A percentile compares a stretch with the other conserved stretches of the same genome.
phyloP scores from a whole-genome alignment of 345 rosid genomes.

The Punica granatum region DNA sequence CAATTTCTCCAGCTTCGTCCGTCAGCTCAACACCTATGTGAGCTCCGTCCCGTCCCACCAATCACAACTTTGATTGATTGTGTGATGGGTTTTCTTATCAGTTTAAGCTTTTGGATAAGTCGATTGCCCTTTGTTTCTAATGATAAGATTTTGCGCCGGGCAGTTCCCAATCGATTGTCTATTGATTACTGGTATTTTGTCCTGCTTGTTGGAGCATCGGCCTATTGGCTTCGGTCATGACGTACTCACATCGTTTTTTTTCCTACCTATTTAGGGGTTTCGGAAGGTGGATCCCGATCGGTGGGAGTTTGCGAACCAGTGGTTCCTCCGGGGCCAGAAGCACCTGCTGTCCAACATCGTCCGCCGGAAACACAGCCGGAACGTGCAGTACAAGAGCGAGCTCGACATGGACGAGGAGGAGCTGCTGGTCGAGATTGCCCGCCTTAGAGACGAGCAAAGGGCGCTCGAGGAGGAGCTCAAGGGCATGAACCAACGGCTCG shows the following conservation, averaged over 20 bases:
- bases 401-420: conserved; percentile 52
- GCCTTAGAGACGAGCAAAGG: conserved; percentile 70
- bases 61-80: background rate
- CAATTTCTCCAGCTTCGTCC: conserved; percentile 94
- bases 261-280: conserved; percentile 51
- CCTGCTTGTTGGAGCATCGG: too few species aligned
- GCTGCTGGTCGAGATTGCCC: conserved; percentile 52
- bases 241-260: too few species aligned
- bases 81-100: background rate
- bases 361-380: conserved; percentile 63
- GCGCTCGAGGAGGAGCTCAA: conserved; percentile 47
- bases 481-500: conserved; percentile 64
- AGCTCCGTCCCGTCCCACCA: conserved; percentile 7
- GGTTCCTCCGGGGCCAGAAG: conserved; percentile 74
- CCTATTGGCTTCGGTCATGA: too few species aligned
- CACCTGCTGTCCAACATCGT: conserved; percentile 66
- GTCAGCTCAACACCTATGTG: conserved; percentile 92
- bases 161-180: too few species aligned
- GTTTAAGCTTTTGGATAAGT: background rate
- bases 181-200: too few species aligned
- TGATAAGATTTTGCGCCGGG: too few species aligned
- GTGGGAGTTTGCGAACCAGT: conserved; percentile 96
- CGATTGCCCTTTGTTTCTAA: background rate
- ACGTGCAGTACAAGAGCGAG: conserved; percentile 13
- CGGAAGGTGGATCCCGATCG: conserved; percentile 83